phyloP scores from a whole-genome alignment of 1,284 basidiomycete species.

The Sanguinoderma infundibulare region DNA sequence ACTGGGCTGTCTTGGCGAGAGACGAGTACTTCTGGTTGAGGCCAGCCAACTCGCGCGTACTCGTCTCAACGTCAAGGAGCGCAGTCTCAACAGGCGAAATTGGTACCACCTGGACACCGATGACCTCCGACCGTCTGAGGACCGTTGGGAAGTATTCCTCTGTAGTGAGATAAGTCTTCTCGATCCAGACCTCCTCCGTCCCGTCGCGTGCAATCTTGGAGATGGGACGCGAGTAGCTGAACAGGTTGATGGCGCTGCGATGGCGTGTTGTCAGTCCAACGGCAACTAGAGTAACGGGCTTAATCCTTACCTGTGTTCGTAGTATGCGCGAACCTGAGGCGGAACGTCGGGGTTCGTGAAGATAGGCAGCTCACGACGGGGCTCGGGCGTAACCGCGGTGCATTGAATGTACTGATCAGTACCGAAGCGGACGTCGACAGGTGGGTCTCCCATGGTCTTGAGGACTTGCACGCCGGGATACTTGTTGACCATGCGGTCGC shows the following conservation, averaged over 20 bases:
- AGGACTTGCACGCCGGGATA: conserved; percentile 88
- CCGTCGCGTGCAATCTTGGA: conserved; percentile 64
- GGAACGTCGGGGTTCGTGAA: conserved; percentile 90
- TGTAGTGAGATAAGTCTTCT: conserved; percentile 87
- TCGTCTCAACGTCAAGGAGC: conserved; percentile 77
- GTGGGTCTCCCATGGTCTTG: conserved; percentile 76
- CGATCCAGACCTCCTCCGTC: conserved; percentile 82
- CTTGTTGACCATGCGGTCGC: conserved; percentile 92
- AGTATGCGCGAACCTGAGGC: conserved; percentile 80
- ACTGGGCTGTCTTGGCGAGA: conserved; percentile 76
- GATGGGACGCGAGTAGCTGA: conserved; percentile 78
- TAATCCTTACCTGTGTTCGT: conserved; percentile 74
- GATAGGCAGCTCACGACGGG: conserved; percentile 77
- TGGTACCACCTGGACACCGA: conserved; percentile 76
- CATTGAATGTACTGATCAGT: conserved; percentile 89
- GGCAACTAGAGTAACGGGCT: neutral
- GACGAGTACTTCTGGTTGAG: conserved; percentile 76
- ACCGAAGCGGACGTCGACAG: conserved; percentile 82
- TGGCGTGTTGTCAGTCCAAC: conserved; percentile 14
- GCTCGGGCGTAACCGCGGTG: conserved; percentile 85
- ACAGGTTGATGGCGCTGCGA: conserved; percentile 76
- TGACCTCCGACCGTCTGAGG: conserved; percentile 87
- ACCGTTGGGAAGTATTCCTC: conserved; percentile 94
- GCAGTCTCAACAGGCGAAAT: conserved; percentile 90
- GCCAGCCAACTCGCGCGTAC: conserved; percentile 76